Conservation (phyloP, 2,329 filamentous ascomycete genomes). For the Colletotrichum musae region DNA sequence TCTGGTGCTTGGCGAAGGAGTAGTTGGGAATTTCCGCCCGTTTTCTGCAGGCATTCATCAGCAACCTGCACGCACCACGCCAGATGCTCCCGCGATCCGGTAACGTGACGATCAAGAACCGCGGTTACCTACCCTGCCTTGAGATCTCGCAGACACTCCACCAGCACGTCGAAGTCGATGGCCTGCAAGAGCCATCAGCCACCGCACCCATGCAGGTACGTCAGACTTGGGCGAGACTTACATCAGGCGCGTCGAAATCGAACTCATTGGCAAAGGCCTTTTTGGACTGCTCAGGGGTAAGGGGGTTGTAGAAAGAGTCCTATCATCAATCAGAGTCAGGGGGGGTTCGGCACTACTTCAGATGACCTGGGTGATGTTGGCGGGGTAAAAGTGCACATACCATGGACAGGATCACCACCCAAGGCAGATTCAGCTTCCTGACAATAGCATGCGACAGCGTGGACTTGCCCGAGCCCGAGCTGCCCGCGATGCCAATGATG, state of each 20-base stretch:
- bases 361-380: conserved; percentile 2
- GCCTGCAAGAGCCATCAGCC: conserved; percentile 62
- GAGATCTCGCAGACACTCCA: conserved; percentile 84
- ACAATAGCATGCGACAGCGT: conserved; percentile 94
- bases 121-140: conserved; percentile 83
- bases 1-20: conserved; percentile 92
- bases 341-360: background rate
- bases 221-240: conserved; percentile 36
- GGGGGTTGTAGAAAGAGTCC: conserved; percentile 97
- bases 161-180: conserved; percentile 92
- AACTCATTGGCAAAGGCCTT: conserved; percentile 92
- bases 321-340: conserved; percentile 52
- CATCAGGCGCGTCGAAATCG: conserved; percentile 93
- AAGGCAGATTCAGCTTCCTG: conserved; percentile 89
- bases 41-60: conserved; percentile 66
- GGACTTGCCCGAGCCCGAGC: conserved; percentile 95
- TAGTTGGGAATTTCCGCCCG: conserved; percentile 94
- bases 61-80: no score
- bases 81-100: no score
- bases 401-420: conserved; percentile 98
- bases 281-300: conserved; percentile 83
- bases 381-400: conserved; percentile 62
- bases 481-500: conserved; percentile 96
- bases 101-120: conserved; percentile 20
- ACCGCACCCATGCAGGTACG: background rate